phyloP scores from a whole-genome alignment of 192 early-diverging fungal genomes.

The Rhizoclosmatium globosum region DNA sequence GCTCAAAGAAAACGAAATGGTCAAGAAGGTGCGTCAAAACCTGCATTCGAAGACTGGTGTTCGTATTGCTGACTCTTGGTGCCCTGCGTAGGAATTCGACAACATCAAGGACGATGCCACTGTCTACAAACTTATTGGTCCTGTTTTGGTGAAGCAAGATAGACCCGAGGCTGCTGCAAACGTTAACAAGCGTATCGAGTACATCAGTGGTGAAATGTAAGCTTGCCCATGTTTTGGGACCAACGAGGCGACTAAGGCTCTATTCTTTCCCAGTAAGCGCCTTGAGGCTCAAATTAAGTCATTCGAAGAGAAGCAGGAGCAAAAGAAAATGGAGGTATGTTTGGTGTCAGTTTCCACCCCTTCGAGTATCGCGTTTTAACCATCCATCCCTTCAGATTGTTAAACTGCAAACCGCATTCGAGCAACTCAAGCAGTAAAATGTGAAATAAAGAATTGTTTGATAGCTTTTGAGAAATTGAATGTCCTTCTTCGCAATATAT shows the following conservation, averaged over 20 bases:
- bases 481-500: too few relatives aligned
- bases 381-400: conserved; percentile 20
- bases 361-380: conserved; percentile 2
- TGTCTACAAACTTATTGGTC: conserved; percentile 96
- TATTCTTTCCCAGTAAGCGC: conserved; percentile 71
- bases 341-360: conserved; percentile 37
- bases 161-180: conserved; percentile 83
- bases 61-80: neutral
- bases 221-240: conserved; percentile 7
- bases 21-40: conserved; percentile 70
- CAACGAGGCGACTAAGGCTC: neutral
- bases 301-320: conserved; percentile 83
- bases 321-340: conserved; percentile 77
- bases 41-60: neutral
- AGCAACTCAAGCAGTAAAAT: conserved; percentile 27
- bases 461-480: too few relatives aligned
- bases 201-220: conserved; percentile 88
- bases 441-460: too few relatives aligned
- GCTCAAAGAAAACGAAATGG: conserved; percentile 93
- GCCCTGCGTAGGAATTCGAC: conserved; percentile 82
- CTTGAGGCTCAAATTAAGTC: conserved; percentile 84
- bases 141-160: conserved; percentile 95
- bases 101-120: conserved; percentile 79
- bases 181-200: conserved; percentile 94
- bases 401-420: conserved; percentile 32